Conservation (phyloP, 352 stramenopile species). For the Phytopythium mirpurense region DNA sequence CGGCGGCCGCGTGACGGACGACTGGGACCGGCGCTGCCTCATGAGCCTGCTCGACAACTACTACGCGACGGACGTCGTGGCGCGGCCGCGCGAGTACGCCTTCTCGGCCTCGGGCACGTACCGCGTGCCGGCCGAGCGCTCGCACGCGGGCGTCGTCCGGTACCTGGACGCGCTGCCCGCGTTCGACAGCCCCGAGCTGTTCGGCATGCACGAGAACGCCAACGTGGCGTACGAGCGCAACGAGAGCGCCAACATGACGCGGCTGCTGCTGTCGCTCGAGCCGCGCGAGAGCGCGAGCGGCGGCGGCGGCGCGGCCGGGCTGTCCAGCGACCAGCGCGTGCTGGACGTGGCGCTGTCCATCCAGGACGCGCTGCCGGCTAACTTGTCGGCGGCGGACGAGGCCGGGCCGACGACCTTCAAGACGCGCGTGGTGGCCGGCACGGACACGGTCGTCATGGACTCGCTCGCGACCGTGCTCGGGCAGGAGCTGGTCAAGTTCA, state of each 20-base stretch:
- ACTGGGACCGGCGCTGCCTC: conserved; percentile 92
- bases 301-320: conserved; percentile 39
- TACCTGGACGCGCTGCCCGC: conserved; percentile 85
- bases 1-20: conserved; percentile 93
- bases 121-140: conserved; percentile 58
- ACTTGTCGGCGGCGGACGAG: conserved; percentile 72
- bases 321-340: conserved; percentile 84
- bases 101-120: conserved; percentile 90
- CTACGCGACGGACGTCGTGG: conserved; percentile 83
- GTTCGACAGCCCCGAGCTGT: conserved; percentile 91
- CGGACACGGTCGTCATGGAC: conserved; percentile 80
- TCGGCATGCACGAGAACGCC: conserved; percentile 96
- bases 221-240: conserved; percentile 93
- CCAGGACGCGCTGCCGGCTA: conserved; percentile 45
- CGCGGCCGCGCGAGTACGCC: conserved; percentile 42
- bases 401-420: conserved; percentile 91
- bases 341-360: conserved; percentile 71
- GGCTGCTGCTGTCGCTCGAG: conserved; percentile 88
- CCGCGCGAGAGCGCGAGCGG: conserved; percentile 52
- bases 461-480: conserved; percentile 91
- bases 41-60: conserved; percentile 93
- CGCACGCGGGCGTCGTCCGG: conserved; percentile 45
- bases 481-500: conserved; percentile 95
- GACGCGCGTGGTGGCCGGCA: conserved; percentile 58
- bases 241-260: conserved; percentile 86